Percentiles rank a stretch among this genome's conserved stretches.
Conservation (phyloP, 192 early-diverging fungal genomes). For the Gaertneriomyces semiglobifer region DNA sequence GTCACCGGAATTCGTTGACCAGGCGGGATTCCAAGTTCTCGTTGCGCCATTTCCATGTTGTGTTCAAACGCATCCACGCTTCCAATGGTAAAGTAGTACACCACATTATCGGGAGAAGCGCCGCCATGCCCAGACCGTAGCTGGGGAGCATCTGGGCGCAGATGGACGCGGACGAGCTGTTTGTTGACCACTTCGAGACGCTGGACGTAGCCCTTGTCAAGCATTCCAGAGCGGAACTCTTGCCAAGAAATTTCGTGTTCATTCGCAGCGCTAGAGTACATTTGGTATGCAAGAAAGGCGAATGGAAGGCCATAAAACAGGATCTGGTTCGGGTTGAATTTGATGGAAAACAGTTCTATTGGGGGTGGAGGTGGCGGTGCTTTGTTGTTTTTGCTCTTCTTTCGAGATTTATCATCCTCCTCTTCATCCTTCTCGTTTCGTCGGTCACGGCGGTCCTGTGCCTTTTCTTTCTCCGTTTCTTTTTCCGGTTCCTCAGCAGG, state of each 20-base stretch:
- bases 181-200: conserved; percentile 86
- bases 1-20: conserved; percentile 88
- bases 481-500: not conserved
- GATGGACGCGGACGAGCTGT: conserved; percentile 74
- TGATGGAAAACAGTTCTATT: conserved; percentile 23
- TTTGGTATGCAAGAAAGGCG: conserved; percentile 30
- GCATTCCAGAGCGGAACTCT: conserved; percentile 81
- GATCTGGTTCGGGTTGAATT: conserved; percentile 35
- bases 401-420: conserved; percentile 18
- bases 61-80: conserved; percentile 92
- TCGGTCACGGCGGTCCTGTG: not conserved
- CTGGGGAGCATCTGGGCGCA: conserved; percentile 63
- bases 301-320: conserved; percentile 34
- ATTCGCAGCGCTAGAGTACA: conserved; percentile 18
- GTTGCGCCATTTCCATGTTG: conserved; percentile 83
- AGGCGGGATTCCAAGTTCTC: conserved; percentile 85
- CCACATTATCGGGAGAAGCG: conserved; percentile 5
- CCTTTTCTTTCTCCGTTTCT: not conserved
- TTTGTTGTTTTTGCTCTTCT: conserved; percentile 9
- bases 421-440: conserved; percentile 21
- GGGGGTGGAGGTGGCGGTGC: conserved; percentile 2
- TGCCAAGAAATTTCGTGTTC: conserved; percentile 81
- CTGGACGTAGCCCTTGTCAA: conserved; percentile 91
- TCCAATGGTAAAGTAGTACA: conserved; percentile 86
- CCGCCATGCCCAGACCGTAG: conserved; percentile 9